phyloP scores from a whole-genome alignment of 441 rosid species.

The Euphorbia celastroides region DNA sequence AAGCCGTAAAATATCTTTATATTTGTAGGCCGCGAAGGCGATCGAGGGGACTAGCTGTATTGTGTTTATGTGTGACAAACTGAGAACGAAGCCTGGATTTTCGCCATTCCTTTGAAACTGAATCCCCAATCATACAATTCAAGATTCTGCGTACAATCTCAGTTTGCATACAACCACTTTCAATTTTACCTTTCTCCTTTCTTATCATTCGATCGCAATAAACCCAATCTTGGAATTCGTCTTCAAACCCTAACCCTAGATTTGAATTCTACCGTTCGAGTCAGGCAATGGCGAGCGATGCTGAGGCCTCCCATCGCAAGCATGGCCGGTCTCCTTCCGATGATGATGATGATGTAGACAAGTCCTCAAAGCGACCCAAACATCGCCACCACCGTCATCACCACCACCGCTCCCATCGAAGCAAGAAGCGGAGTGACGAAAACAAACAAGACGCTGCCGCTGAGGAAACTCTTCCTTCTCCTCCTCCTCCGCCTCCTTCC shows the following conservation, averaged over 20 bases:
- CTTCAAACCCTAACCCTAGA: conserved; percentile 47
- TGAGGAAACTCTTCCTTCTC: conserved; percentile 22
- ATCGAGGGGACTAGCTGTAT: not conserved
- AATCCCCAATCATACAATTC: not conserved
- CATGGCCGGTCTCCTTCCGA: conserved; percentile 54
- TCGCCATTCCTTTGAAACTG: not conserved
- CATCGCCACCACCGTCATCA: conserved; percentile 66
- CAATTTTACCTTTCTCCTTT: too few species aligned
- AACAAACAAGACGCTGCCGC: conserved; percentile 21
- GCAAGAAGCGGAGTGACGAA: conserved; percentile 56
- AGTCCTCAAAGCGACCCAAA: conserved; percentile 74
- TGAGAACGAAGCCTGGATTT: not conserved
- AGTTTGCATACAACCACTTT: not conserved
- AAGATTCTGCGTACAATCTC: not conserved
- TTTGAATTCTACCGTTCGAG: conserved; percentile 13
- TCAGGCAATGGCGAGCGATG: conserved; percentile 55
- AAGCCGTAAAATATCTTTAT: too few species aligned
- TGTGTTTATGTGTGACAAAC: not conserved
- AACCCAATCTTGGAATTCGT: not conserved
- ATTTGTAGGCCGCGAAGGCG: not conserved
- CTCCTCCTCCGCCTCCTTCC: conserved; percentile 19
- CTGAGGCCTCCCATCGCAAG: conserved; percentile 64
- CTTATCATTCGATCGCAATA: not conserved
- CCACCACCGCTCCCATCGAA: conserved; percentile 59
- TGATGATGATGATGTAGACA: conserved; percentile 48